Evolutionary conservation across 352 stramenopile species (phyloP).

Genomic region (Phytopythium montanum): DNA sequence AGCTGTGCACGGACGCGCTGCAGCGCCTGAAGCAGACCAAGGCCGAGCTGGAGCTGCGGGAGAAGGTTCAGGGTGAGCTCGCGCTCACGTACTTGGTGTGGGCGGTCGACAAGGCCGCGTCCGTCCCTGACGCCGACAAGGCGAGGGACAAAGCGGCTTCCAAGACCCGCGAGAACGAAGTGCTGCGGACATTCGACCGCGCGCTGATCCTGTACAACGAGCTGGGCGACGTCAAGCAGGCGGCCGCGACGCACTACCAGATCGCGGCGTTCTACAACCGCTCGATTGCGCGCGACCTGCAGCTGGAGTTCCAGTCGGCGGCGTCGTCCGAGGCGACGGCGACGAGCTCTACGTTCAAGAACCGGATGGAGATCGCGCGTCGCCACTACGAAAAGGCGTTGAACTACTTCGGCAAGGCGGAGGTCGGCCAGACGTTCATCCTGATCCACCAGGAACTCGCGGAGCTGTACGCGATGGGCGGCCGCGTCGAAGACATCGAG

Average conservation of each 20-base stretch:
- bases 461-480: conserved; percentile 66
- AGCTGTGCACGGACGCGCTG: conserved; percentile 61
- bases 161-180: conserved; percentile 32
- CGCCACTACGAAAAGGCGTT: conserved; percentile 83
- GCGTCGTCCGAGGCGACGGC: conserved; percentile 8
- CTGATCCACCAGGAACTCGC: conserved; percentile 81
- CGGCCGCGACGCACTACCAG: conserved; percentile 80
- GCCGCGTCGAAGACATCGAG: conserved; percentile 66
- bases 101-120: conserved; percentile 50
- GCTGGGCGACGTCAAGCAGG: conserved; percentile 64
- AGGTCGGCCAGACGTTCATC: conserved; percentile 77
- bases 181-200: conserved; percentile 63
- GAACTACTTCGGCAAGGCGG: conserved; percentile 64
- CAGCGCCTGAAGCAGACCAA: conserved; percentile 70
- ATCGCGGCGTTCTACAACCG: conserved; percentile 77
- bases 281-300: conserved; percentile 45
- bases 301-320: conserved; percentile 11
- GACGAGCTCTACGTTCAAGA: conserved; percentile 36
- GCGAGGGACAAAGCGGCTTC: neutral
- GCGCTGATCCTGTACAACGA: conserved; percentile 74
- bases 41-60: conserved; percentile 47
- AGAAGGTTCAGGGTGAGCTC: conserved; percentile 78
- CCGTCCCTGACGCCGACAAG: neutral
- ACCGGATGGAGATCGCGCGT: conserved; percentile 76
- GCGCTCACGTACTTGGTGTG: conserved; percentile 81